Evolutionary conservation across 208 protist species (phyloP).

Genomic region (Histomonas meleagridis): DNA sequence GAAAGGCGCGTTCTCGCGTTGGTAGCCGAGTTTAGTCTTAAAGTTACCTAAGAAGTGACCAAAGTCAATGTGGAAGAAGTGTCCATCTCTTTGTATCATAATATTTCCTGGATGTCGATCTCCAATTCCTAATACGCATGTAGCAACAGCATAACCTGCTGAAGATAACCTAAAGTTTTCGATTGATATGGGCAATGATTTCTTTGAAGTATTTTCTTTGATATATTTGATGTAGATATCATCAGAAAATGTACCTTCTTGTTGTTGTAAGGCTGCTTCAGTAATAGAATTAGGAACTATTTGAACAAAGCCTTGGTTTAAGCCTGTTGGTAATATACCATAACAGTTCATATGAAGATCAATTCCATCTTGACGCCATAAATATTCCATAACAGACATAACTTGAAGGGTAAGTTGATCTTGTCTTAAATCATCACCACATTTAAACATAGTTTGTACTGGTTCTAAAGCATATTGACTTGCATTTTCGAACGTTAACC

Average conservation of each 20-base stretch:
- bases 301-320: constrained; percentile 34
- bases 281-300: neutral
- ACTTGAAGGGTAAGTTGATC: constrained; percentile 57
- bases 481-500: constrained; percentile 69
- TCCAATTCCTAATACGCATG: constrained; percentile 62
- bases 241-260: constrained; percentile 24
- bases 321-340: constrained; percentile 22
- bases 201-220: neutral
- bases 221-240: neutral
- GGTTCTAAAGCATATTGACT: constrained; percentile 51
- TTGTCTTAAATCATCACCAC: constrained; percentile 59
- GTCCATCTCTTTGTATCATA: constrained; percentile 51
- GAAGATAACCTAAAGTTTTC: constrained; percentile 16
- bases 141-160: constrained; percentile 63
- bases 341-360: constrained; percentile 47
- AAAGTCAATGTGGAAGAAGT: constrained; percentile 77
- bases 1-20: constrained; percentile 73
- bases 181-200: neutral
- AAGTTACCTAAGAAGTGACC: constrained; percentile 84
- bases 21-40: constrained; percentile 77
- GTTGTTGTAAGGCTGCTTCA: neutral
- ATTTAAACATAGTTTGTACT: constrained; percentile 58
- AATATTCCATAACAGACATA: constrained; percentile 50
- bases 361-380: constrained; percentile 50
- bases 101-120: constrained; percentile 58